Evolutionary conservation across 495 filamentous ascomycete species (phyloP).

Genomic region (Penicillium antarcticum): DNA sequence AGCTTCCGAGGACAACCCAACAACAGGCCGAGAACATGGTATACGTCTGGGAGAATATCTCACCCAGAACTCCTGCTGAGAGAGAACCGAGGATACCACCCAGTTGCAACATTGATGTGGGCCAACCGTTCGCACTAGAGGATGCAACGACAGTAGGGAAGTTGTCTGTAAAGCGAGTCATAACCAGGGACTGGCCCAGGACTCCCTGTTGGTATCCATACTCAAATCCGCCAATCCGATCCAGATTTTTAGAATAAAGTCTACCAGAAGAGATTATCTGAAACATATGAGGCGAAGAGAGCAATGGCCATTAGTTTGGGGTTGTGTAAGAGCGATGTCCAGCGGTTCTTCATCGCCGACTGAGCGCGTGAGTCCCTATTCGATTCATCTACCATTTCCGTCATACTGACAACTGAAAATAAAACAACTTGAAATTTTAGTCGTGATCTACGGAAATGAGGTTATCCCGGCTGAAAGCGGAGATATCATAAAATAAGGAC

Average conservation of each 20-base stretch:
- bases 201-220: slow-evolving; percentile 49
- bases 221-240: slow-evolving; percentile 41
- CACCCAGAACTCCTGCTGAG: slow-evolving; percentile 50
- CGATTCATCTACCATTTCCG: background rate
- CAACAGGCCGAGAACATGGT: slow-evolving; percentile 67
- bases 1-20: slow-evolving; percentile 66
- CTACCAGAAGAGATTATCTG: background rate
- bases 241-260: background rate
- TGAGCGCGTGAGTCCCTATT: background rate
- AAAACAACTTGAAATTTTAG: too few species aligned
- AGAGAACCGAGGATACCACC: slow-evolving; percentile 70
- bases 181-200: slow-evolving; percentile 40
- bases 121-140: slow-evolving; percentile 37
- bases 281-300: slow-evolving; percentile 39
- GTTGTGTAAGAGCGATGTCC: slow-evolving; percentile 13
- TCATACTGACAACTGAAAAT: background rate
- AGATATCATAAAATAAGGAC: too few species aligned
- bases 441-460: too few species aligned
- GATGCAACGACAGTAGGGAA: slow-evolving; percentile 40
- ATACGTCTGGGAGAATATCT: slow-evolving; percentile 63
- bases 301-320: slow-evolving; percentile 43
- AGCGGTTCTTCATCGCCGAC: background rate
- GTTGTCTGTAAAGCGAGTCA: slow-evolving; percentile 38
- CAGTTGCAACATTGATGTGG: slow-evolving; percentile 61
- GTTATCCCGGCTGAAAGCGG: too few species aligned